These are phyloP conservation scores for Singerocomus inundabilis DNA, from an alignment of 1,284 basidiomycete species.

Conservation along the genomic window DNA sequence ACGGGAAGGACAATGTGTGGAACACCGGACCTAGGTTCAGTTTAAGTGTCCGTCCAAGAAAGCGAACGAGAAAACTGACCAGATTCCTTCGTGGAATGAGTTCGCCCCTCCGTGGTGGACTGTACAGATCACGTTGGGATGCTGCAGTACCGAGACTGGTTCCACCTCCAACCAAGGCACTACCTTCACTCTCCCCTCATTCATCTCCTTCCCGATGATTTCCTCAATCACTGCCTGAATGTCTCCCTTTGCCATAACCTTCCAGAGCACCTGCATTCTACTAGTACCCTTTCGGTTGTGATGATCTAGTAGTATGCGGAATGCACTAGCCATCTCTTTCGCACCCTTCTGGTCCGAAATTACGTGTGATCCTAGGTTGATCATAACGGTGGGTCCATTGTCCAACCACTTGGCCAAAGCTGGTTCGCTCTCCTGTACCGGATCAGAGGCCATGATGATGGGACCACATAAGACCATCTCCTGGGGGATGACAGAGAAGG, in stretches of 20 bases:
- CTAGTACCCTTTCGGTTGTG: background rate
- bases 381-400: conserved; percentile 13
- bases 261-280: conserved; percentile 11
- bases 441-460: conserved; percentile 12
- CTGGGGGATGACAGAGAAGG: background rate
- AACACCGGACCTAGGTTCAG: conserved; percentile 7
- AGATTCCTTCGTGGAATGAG: conserved; percentile 19
- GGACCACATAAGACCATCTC: conserved; percentile 5
- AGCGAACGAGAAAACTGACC: conserved; percentile 5
- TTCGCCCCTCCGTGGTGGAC: conserved; percentile 24
- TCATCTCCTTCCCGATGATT: conserved; percentile 5
- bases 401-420: conserved; percentile 11
- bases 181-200: conserved; percentile 5
- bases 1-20: conserved; percentile 15
- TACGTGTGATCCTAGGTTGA: conserved; percentile 9
- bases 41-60: background rate
- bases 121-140: conserved; percentile 17
- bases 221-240: background rate
- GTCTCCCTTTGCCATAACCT: background rate
- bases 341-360: background rate
- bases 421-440: conserved; percentile 9
- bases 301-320: conserved; percentile 12
- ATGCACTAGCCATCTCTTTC: conserved; percentile 12
- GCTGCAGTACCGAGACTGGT: conserved; percentile 16
- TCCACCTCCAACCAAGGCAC: conserved; percentile 17